phyloP scores from a whole-genome alignment of 2,329 filamentous ascomycete species.

The Calonectria pseudoturangicola region DNA sequence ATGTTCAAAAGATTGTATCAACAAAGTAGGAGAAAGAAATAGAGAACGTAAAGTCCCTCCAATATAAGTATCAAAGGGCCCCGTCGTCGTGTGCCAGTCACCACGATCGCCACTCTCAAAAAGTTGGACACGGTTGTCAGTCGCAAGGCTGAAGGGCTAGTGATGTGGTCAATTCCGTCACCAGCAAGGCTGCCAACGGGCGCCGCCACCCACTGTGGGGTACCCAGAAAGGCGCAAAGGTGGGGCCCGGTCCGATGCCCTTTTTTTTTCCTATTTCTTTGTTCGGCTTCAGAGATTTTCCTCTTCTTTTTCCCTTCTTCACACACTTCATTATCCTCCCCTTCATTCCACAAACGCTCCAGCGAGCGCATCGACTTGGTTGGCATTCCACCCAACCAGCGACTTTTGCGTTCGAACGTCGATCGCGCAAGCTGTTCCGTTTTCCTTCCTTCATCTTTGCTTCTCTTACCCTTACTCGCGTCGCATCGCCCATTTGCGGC shows the following conservation, averaged over 20 bases:
- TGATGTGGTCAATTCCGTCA: constrained; percentile 29
- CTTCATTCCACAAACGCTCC: constrained; percentile 10
- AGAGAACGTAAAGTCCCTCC: not conserved
- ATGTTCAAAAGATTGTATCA: not conserved
- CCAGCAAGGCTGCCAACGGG: constrained; percentile 36
- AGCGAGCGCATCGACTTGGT: not conserved
- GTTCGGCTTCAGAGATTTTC: constrained; percentile 29
- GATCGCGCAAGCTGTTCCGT: constrained; percentile 9
- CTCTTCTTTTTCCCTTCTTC: constrained; percentile 37
- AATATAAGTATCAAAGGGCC: not conserved
- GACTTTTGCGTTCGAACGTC: not conserved
- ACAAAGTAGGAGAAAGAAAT: not conserved
- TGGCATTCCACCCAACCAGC: constrained; percentile 25
- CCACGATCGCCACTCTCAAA: not conserved
- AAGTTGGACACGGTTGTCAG: constrained; percentile 39
- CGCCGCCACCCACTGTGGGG: not conserved
- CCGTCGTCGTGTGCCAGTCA: not conserved
- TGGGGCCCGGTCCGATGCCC: constrained; percentile 44
- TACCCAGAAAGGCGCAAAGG: constrained; percentile 42
- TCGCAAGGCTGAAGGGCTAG: constrained; percentile 35
- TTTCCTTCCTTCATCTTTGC: not conserved
- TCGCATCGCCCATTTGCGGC: not conserved
- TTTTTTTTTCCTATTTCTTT: constrained; percentile 44
- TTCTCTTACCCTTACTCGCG: not conserved
- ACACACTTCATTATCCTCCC: not conserved